A percentile compares a stretch with the other conserved stretches of the same genome.
phyloP scores from a whole-genome alignment of 2,329 filamentous ascomycete genomes.

The Scytalidium lignicola region DNA sequence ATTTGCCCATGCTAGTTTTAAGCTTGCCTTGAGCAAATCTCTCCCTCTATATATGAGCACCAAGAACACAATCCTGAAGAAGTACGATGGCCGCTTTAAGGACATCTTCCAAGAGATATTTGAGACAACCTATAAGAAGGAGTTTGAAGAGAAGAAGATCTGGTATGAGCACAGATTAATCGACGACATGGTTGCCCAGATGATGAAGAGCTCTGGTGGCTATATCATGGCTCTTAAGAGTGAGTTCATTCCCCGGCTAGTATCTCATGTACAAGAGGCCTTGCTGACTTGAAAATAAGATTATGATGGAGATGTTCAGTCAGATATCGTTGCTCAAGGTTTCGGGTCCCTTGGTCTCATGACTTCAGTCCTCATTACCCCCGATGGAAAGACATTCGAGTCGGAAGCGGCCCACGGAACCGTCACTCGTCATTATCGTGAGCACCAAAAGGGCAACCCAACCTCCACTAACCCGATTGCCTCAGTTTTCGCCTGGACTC shows the following conservation, averaged over 20 bases:
- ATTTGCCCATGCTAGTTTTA: constrained; percentile 95
- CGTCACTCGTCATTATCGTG: constrained; percentile 96
- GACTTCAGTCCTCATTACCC: constrained; percentile 96
- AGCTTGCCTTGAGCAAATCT: constrained; percentile 81
- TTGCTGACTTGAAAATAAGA: constrained; percentile 48
- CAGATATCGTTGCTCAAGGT: constrained; percentile 95
- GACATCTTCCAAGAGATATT: constrained; percentile 99
- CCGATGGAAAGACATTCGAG: constrained; percentile 94
- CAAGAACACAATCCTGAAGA: constrained; percentile 99
- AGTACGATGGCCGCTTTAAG: constrained; percentile 98
- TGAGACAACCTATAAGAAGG: constrained; percentile 76
- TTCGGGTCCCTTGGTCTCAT: constrained; percentile 97
- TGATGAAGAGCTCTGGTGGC: constrained; percentile 97
- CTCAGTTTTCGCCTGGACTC: constrained; percentile 98
- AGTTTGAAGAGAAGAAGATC: constrained; percentile 87
- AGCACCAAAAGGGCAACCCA: constrained; percentile 96
- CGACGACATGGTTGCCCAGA: constrained; percentile 99
- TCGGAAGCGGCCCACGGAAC: constrained; percentile 97
- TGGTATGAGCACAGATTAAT: constrained; percentile 99
- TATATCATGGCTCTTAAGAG: constrained; percentile 99
- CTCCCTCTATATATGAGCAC: constrained; percentile 99
- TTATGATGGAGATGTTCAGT: constrained; percentile 98
- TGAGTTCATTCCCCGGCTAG: constrained; percentile 45
- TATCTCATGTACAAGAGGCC: not conserved
- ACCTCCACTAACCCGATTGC: constrained; percentile 99